phyloP scores from a whole-genome alignment of 2,329 filamentous ascomycete species.

The Fusarium acutatum region DNA sequence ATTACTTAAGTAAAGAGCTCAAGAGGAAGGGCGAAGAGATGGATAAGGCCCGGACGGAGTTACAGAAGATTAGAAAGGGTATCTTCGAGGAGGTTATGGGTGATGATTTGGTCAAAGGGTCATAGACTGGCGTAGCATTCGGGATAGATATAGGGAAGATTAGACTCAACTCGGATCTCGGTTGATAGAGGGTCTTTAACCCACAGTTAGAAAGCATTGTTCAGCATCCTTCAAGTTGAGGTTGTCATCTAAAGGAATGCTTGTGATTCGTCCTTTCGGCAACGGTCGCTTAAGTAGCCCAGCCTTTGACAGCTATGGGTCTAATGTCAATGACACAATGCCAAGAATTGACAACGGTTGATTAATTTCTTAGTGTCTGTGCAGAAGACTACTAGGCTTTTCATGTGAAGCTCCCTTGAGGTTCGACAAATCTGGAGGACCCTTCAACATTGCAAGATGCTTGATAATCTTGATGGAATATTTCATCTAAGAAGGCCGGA shows the following conservation, averaged over 20 bases:
- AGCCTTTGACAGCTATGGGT: background rate
- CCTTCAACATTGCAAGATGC: background rate
- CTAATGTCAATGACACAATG: background rate
- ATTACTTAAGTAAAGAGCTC: conserved; percentile 45
- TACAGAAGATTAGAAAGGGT: conserved; percentile 56
- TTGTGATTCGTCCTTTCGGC: conserved; percentile 17
- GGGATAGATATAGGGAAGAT: background rate
- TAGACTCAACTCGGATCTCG: background rate
- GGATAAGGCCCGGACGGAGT: conserved; percentile 45
- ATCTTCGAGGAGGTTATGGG: conserved; percentile 43
- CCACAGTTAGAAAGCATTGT: background rate
- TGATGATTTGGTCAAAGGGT: conserved; percentile 8
- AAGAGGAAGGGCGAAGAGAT: conserved; percentile 41
- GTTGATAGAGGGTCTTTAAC: background rate
- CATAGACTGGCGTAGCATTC: background rate
- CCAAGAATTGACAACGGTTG: conserved; percentile 7
- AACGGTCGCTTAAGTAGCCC: conserved; percentile 14
- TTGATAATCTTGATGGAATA: background rate
- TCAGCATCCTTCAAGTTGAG: background rate
- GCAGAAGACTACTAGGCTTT: background rate
- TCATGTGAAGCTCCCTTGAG: background rate
- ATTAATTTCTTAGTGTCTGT: background rate
- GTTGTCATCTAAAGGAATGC: background rate
- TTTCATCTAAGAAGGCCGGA: background rate
- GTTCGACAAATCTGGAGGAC: background rate